These are phyloP conservation scores for Hirschioporus abietinus DNA, from an alignment of 768 basidiomycete genomes.

Conservation along the genomic window DNA sequence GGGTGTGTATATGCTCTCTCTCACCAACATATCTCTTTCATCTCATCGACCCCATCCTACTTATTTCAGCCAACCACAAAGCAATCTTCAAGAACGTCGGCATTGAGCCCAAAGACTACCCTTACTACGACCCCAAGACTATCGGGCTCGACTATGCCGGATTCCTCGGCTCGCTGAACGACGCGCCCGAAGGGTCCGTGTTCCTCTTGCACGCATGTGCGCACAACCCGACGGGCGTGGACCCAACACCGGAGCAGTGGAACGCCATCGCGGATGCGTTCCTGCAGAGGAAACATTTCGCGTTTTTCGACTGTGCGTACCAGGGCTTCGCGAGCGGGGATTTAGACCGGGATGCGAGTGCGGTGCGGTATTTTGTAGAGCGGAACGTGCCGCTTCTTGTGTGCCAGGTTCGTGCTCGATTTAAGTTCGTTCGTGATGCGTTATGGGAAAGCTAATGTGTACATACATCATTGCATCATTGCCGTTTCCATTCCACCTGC, in stretches of 20 bases:
- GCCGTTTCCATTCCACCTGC: not conserved
- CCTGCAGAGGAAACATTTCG: slow-evolving; percentile 69
- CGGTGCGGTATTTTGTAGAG: slow-evolving; percentile 82
- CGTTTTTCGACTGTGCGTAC: slow-evolving; percentile 95
- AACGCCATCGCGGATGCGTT: slow-evolving; percentile 66
- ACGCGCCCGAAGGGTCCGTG: slow-evolving; percentile 70
- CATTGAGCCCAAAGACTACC: slow-evolving; percentile 79
- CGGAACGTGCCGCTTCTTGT: slow-evolving; percentile 71
- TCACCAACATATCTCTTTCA: slow-evolving; percentile 8
- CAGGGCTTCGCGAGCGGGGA: slow-evolving; percentile 96
- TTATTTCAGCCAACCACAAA: slow-evolving; percentile 68
- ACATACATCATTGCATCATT: not conserved
- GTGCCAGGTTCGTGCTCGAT: slow-evolving; percentile 62
- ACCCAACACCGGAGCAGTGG: slow-evolving; percentile 90
- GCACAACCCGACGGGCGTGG: slow-evolving; percentile 96
- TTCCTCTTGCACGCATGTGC: slow-evolving; percentile 93
- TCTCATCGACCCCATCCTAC: slow-evolving; percentile 2
- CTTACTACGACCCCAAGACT: slow-evolving; percentile 91
- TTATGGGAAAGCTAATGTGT: not conserved
- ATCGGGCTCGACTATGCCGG: slow-evolving; percentile 80
- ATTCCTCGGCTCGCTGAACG: slow-evolving; percentile 52
- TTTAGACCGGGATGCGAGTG: slow-evolving; percentile 87
- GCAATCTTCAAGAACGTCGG: slow-evolving; percentile 90
- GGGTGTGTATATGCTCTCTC: slow-evolving; percentile 47
- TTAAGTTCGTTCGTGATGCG: not conserved